Percentiles rank a stretch among this genome's conserved stretches.
phyloP scores from a whole-genome alignment of 495 filamentous ascomycete genomes.

The Penicillium roqueforti region DNA sequence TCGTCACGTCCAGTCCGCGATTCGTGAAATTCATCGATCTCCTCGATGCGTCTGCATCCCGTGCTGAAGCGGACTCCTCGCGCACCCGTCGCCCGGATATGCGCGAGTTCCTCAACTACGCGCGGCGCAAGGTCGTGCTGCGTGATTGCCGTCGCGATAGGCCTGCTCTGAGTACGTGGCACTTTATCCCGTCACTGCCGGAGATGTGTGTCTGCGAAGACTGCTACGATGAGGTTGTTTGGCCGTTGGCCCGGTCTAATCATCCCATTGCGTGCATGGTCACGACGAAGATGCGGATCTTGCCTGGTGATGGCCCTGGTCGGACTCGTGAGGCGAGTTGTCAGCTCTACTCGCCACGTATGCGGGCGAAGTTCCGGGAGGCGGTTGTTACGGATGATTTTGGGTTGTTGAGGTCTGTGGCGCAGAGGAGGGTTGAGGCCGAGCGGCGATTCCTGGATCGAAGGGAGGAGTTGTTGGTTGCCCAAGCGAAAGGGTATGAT shows the following conservation, averaged over 20 bases:
- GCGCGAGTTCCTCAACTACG: slow-evolving; percentile 47
- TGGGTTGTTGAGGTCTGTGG: slow-evolving; percentile 38
- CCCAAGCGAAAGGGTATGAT: slow-evolving; percentile 42
- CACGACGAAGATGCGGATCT: slow-evolving; percentile 38
- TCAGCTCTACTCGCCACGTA: slow-evolving; percentile 71
- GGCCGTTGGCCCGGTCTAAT: slow-evolving; percentile 52
- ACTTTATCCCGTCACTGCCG: slow-evolving; percentile 58
- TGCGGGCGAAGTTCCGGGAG: slow-evolving; percentile 60
- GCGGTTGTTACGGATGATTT: slow-evolving; percentile 58
- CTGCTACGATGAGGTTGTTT: slow-evolving; percentile 66
- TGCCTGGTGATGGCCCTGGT: slow-evolving; percentile 45
- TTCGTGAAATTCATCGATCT: slow-evolving; percentile 60
- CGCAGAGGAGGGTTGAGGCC: slow-evolving; percentile 38
- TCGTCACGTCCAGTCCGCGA: slow-evolving; percentile 48
- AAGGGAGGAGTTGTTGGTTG: slow-evolving; percentile 34
- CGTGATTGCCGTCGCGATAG: slow-evolving; percentile 54
- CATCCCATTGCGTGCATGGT: slow-evolving; percentile 56
- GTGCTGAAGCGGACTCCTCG: slow-evolving; percentile 32
- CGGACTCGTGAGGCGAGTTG: slow-evolving; percentile 53
- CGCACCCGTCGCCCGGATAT: slow-evolving; percentile 42
- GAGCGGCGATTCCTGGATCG: slow-evolving; percentile 47
- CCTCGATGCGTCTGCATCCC: slow-evolving; percentile 52
- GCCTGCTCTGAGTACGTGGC: slow-evolving; percentile 50
- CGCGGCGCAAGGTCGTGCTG: slow-evolving; percentile 45
- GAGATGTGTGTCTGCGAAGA: slow-evolving; percentile 67